Evolutionary conservation across 2,329 filamentous ascomycete species (phyloP).

Genomic region (Apiospora kogelbergensis): DNA sequence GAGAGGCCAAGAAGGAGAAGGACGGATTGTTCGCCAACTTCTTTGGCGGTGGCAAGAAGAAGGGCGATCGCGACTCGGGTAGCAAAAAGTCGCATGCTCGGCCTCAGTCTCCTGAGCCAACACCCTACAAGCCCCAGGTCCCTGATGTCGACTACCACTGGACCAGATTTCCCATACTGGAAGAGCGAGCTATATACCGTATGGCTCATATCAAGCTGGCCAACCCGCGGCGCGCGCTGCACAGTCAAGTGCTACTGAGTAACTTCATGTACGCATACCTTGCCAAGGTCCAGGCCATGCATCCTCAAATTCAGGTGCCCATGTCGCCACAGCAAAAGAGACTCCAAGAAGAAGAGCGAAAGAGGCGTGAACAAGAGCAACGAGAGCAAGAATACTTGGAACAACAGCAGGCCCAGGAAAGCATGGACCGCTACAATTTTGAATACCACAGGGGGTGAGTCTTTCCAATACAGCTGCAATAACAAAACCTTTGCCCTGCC

Average conservation of each 20-base stretch:
- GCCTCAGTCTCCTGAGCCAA: slow-evolving; percentile 78
- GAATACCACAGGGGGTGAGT: slow-evolving; percentile 52
- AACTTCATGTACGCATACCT: slow-evolving; percentile 99
- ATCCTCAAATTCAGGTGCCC: slow-evolving; percentile 92
- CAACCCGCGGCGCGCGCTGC: slow-evolving; percentile 88
- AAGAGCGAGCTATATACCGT: slow-evolving; percentile 95
- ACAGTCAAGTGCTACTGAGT: slow-evolving; percentile 93
- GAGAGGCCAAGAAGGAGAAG: slow-evolving; percentile 84
- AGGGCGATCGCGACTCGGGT: slow-evolving; percentile 70
- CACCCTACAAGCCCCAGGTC: slow-evolving; percentile 66
- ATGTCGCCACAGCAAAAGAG: slow-evolving; percentile 73
- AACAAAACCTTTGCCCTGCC: background rate
- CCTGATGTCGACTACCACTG: slow-evolving; percentile 95
- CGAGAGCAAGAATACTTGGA: slow-evolving; percentile 36
- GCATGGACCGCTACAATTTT: slow-evolving; percentile 51
- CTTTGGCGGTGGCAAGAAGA: slow-evolving; percentile 89
- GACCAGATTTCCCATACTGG: slow-evolving; percentile 91
- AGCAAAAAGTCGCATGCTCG: slow-evolving; percentile 73
- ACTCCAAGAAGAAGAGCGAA: slow-evolving; percentile 49
- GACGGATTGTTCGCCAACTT: slow-evolving; percentile 92
- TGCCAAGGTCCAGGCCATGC: slow-evolving; percentile 98
- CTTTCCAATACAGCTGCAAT: background rate
- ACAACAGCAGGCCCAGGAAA: slow-evolving; percentile 43
- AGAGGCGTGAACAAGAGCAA: slow-evolving; percentile 40
- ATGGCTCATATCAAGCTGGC: slow-evolving; percentile 99